A percentile compares a stretch with the other conserved stretches of the same genome.
phyloP scores from a whole-genome alignment of 345 rosid species.

The Lepidium didymum region DNA sequence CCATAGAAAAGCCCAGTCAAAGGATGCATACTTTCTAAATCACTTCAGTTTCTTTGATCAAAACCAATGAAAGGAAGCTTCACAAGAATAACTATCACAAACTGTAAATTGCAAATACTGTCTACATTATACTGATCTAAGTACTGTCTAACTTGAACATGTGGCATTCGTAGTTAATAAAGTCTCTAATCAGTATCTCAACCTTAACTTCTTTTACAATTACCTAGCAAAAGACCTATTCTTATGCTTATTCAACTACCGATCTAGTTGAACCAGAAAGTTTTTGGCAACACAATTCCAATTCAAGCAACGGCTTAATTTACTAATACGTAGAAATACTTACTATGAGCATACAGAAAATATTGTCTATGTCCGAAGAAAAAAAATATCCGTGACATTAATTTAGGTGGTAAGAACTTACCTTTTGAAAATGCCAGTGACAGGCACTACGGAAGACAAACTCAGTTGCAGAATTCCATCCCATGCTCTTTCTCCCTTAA shows the following conservation, averaged over 20 bases:
- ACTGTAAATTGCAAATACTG: too few species aligned
- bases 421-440: conserved; percentile 69
- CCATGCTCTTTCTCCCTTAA: conserved; percentile 60
- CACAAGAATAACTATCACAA: not conserved
- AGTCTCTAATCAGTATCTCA: not conserved
- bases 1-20: conserved; percentile 10
- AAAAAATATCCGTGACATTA: not conserved
- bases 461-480: conserved; percentile 75
- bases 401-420: conserved; percentile 21
- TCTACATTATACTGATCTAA: not conserved
- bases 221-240: not conserved
- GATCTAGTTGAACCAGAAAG: not conserved
- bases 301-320: not conserved
- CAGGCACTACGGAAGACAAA: conserved; percentile 41
- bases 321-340: not conserved
- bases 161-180: too few species aligned
- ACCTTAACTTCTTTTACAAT: not conserved
- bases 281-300: not conserved
- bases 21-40: conserved; percentile 2
- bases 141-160: not conserved
- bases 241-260: not conserved
- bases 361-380: not conserved
- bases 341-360: not conserved
- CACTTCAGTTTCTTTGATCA: not conserved
- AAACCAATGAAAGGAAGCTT: not conserved